Base-by-base conservation (phyloP, 768 basidiomycete species). In the Paxillus rubicundulus region DNA sequence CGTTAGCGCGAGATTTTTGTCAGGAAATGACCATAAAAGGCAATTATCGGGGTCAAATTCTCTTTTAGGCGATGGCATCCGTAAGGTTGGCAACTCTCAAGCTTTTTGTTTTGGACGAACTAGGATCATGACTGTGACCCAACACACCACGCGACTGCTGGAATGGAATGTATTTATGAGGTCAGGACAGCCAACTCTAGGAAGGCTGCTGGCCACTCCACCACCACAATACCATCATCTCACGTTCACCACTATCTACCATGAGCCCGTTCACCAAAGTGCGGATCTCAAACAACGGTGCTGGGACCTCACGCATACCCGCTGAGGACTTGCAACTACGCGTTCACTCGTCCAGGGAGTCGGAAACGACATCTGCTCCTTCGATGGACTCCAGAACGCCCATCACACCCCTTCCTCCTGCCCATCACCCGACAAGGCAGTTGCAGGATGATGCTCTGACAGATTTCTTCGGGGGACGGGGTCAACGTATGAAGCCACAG, bases 61-160 rank as follows among this genome's bases (percentile, higher is more conserved):
- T 49, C 32, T 51, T 53, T 28, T 2, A 9, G 45, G 52, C 12
- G 1, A 37, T 9, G 12, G 2, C 38, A 39, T 45, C 41, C n/a
- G 16, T 17, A 12, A 37, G 18, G 55, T 38, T 32, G 36, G n/a
- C 47, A 38, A 38, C 33, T 46, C 28, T 32, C 48, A 20, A 45
- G 49, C 61, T 66, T 57, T 68, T 68, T 68, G 67, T 68, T 56
- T 67, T 68, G 38, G 49, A 70, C 66, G 52, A 52, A 58, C 61
- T 57, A 14, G 51, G 59, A 28, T 6, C 47, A 43, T 50, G 34
- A 27, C 50, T 45, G 28, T 44, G 16, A 51, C 36, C 28, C 33
- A 46, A 36, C 32, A 20, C 60, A 53, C 56, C 56, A 55, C 47
- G n/a, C 34, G 20, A 24, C 24, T 18, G 32, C 37, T 32, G 40